These are phyloP conservation scores for Talinum fruticosum DNA, from an alignment of 148 eudicot species.

Conservation along the genomic window DNA sequence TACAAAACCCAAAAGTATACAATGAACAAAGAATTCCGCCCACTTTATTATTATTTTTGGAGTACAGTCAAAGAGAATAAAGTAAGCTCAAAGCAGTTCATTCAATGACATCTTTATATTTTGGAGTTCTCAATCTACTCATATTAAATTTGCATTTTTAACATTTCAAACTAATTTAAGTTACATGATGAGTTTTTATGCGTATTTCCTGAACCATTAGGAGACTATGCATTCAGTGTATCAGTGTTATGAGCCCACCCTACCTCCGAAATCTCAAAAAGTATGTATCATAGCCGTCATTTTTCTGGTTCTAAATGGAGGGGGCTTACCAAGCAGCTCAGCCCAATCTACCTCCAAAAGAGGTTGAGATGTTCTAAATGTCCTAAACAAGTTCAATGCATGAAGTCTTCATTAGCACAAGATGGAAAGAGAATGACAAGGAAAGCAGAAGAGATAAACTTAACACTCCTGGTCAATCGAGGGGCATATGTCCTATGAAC, in stretches of 20 bases:
- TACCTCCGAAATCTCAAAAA: no score
- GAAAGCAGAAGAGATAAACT: no score
- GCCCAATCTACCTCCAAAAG: no score
- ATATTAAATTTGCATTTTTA: background rate
- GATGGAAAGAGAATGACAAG: no score
- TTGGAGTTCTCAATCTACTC: background rate
- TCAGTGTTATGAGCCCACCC: background rate
- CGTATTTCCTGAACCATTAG: background rate
- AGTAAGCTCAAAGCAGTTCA: conserved; percentile 6
- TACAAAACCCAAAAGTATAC: background rate
- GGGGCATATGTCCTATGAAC: no score
- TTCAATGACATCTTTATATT: background rate
- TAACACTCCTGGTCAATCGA: no score
- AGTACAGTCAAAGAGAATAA: background rate
- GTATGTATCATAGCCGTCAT: no score
- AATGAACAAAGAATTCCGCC: background rate
- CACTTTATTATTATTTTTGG: background rate
- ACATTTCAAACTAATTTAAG: background rate
- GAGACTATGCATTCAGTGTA: background rate
- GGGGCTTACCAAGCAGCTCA: no score
- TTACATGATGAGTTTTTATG: background rate
- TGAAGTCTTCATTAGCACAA: no score
- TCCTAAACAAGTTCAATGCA: no score
- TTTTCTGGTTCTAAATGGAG: no score
- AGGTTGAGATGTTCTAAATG: no score